Conservation (phyloP, 495 filamentous ascomycete species). For the Physcia stellaris region DNA sequence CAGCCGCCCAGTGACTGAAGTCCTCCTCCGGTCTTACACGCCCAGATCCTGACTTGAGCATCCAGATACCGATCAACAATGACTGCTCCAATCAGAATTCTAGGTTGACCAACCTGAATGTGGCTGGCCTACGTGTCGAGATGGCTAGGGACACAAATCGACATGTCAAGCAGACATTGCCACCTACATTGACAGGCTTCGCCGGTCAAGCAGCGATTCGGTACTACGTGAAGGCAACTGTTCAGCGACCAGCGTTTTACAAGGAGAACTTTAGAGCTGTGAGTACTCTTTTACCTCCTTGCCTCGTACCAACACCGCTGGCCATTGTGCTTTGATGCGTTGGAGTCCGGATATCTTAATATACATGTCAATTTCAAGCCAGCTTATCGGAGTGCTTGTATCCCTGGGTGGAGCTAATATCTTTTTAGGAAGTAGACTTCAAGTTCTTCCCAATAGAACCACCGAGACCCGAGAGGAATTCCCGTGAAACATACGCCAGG, state of each 20-base stretch:
- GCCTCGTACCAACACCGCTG: not conserved
- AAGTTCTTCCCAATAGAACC: constrained; percentile 91
- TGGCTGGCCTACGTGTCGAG: constrained; percentile 42
- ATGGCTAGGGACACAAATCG: constrained; percentile 37
- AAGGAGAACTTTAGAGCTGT: constrained; percentile 69
- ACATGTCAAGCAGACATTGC: constrained; percentile 78
- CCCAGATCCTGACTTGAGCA: not conserved
- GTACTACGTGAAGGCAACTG: constrained; percentile 87
- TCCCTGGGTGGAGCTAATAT: not conserved
- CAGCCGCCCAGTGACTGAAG: not conserved
- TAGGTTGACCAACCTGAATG: constrained; percentile 41
- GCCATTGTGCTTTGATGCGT: too few relatives aligned
- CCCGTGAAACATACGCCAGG: constrained; percentile 71
- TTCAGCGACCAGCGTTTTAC: constrained; percentile 67
- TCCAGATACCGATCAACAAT: constrained; percentile 78
- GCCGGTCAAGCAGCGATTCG: constrained; percentile 74
- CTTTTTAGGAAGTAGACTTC: constrained; percentile 39
- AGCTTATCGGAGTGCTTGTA: too few relatives aligned
- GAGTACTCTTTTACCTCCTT: constrained; percentile 14
- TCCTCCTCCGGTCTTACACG: too few relatives aligned
- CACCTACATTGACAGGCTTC: constrained; percentile 73
- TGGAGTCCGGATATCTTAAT: too few relatives aligned
- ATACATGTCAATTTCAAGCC: too few relatives aligned
- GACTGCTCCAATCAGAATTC: constrained; percentile 52
- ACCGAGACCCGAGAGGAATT: constrained; percentile 49